Conservation (phyloP, 208 protist genomes). For the Naegleria gruberi region DNA sequence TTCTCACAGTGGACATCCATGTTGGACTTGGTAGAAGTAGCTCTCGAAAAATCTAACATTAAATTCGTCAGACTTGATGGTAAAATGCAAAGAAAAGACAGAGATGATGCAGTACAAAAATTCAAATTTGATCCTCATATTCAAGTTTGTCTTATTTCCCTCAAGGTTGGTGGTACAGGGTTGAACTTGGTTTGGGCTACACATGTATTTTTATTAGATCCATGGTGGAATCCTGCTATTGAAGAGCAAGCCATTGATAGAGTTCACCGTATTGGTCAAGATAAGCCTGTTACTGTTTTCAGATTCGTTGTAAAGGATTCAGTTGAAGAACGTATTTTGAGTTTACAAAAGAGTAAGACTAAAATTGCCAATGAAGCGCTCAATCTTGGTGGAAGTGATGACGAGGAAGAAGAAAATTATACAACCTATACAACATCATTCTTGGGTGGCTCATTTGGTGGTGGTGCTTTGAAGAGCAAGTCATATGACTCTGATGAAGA, state of each 20-base stretch:
- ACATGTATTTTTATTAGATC: conserved; percentile 83
- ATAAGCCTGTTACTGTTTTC: conserved; percentile 71
- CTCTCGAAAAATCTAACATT: conserved; percentile 58
- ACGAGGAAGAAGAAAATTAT: neutral
- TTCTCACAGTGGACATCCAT: conserved; percentile 96
- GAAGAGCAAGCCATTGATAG: conserved; percentile 88
- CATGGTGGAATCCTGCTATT: conserved; percentile 91
- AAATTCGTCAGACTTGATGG: conserved; percentile 73
- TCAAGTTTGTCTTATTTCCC: conserved; percentile 75
- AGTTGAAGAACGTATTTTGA: conserved; percentile 84
- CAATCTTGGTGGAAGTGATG: neutral
- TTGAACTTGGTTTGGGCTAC: conserved; percentile 92
- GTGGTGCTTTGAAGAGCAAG: neutral
- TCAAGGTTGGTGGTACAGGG: conserved; percentile 89
- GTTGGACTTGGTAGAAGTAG: conserved; percentile 83
- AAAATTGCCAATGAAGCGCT: neutral
- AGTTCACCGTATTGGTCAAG: conserved; percentile 87
- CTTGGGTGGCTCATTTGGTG: neutral
- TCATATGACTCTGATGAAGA: neutral
- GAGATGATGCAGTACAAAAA: conserved; percentile 13
- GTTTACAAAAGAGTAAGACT: conserved; percentile 76
- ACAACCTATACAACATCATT: neutral
- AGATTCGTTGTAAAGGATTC: conserved; percentile 79
- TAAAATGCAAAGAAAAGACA: conserved; percentile 53
- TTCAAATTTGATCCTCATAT: conserved; percentile 30